Evolutionary conservation across 345 rosid species (phyloP).

Genomic region (Syzygium aqueum): DNA sequence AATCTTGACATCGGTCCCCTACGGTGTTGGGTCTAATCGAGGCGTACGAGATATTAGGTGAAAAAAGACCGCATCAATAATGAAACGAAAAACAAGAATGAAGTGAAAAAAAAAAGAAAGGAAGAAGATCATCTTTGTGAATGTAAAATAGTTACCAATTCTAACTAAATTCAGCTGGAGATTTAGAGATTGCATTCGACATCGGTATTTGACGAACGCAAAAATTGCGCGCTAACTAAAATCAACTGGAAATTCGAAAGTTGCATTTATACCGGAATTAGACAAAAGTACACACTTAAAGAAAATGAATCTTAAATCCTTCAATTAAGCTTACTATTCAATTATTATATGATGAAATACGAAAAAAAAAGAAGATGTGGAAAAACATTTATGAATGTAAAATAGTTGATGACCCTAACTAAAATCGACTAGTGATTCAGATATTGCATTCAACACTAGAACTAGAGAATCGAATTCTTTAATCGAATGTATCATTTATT

Average conservation of each 20-base stretch:
- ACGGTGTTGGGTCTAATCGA: not conserved
- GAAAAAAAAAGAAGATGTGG: not conserved
- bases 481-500: not conserved
- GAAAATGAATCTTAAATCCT: not conserved
- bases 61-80: not conserved
- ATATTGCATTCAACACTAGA: not conserved
- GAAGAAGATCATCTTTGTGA: not conserved
- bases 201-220: not conserved
- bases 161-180: not conserved
- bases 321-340: not conserved
- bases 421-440: not conserved
- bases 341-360: not conserved
- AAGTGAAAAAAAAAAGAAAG: not conserved
- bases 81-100: not conserved
- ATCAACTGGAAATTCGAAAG: not conserved
- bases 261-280: not conserved
- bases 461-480: not conserved
- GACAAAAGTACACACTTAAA: not conserved
- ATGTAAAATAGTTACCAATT: not conserved
- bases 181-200: not conserved
- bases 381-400: not conserved
- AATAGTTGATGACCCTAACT: not conserved
- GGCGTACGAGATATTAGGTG: fast-evolving
- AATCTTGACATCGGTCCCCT: not conserved
- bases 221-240: not conserved